Conservation (phyloP, 164 flowering plant genomes). For the Houttuynia cordata region DNA sequence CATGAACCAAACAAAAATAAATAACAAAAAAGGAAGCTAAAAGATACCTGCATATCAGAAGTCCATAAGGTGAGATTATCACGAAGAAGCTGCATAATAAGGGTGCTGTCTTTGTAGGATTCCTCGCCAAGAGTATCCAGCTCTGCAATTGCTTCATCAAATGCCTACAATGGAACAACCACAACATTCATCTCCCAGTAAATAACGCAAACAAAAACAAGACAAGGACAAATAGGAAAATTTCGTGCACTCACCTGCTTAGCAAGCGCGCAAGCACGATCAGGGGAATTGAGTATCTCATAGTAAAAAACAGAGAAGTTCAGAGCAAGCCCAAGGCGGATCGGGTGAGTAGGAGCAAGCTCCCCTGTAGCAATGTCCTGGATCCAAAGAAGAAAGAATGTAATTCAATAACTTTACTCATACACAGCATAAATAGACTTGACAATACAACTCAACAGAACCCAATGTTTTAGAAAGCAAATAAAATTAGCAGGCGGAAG, state of each 20-base stretch:
- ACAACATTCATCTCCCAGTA: too few species aligned
- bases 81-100: slow-evolving; percentile 88
- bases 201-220: not conserved
- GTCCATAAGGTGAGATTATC: slow-evolving; percentile 89
- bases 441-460: not conserved
- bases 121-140: slow-evolving; percentile 83
- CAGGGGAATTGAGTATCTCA: slow-evolving; percentile 80
- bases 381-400: not conserved
- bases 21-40: too few species aligned
- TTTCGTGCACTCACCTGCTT: slow-evolving; percentile 29
- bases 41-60: slow-evolving; percentile 68
- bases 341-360: slow-evolving; percentile 73
- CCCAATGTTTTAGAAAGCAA: not conserved
- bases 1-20: not conserved
- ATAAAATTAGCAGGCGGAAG: not conserved
- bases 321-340: slow-evolving; percentile 74
- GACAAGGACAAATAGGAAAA: not conserved
- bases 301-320: slow-evolving; percentile 85
- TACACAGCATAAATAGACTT: not conserved
- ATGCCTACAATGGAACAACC: slow-evolving; percentile 30
- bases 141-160: slow-evolving; percentile 80
- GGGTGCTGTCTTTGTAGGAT: slow-evolving; percentile 80
- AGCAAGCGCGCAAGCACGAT: slow-evolving; percentile 74
- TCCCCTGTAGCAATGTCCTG: slow-evolving; percentile 78
- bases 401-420: too few species aligned